Evolutionary conservation across 116 monocot species (phyloP).

Genomic region (Posidonia oceanica): DNA sequence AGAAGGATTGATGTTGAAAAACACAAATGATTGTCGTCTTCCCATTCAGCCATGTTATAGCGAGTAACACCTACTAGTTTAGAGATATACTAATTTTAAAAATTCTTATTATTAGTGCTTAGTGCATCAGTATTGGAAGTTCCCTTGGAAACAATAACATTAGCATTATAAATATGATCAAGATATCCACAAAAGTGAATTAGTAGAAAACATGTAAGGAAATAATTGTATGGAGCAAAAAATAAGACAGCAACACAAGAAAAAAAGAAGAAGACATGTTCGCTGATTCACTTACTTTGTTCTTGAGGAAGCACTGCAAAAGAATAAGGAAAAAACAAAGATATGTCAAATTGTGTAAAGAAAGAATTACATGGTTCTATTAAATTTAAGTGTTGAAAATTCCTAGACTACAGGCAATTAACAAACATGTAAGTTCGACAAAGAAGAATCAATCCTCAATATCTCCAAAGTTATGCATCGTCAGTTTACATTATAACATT

Average conservation of each 20-base stretch:
- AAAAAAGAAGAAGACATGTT: neutral
- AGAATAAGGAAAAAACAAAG: slow-evolving; percentile 8
- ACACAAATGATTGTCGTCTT: neutral
- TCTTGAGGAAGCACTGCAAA: slow-evolving; percentile 91
- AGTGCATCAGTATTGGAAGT: neutral
- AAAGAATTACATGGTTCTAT: neutral
- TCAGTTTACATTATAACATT: too few species aligned
- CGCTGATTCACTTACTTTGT: slow-evolving; percentile 64
- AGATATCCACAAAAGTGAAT: too few species aligned
- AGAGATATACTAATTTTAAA: too few species aligned
- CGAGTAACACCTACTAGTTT: too few species aligned
- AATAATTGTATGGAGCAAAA: too few species aligned
- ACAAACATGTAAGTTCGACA: too few species aligned
- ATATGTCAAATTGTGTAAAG: neutral
- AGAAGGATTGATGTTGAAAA: neutral
- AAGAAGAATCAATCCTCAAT: too few species aligned
- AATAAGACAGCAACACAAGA: neutral
- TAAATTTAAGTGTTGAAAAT: neutral
- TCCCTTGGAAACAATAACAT: neutral
- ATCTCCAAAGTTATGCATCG: too few species aligned
- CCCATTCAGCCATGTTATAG: neutral
- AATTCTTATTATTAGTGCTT: too few species aligned
- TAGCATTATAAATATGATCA: too few species aligned
- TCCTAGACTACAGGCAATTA: too few species aligned
- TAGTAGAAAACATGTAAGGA: too few species aligned